These are phyloP conservation scores for Omphalotus olearius DNA, from an alignment of 1,284 basidiomycete genomes.

Conservation along the genomic window DNA sequence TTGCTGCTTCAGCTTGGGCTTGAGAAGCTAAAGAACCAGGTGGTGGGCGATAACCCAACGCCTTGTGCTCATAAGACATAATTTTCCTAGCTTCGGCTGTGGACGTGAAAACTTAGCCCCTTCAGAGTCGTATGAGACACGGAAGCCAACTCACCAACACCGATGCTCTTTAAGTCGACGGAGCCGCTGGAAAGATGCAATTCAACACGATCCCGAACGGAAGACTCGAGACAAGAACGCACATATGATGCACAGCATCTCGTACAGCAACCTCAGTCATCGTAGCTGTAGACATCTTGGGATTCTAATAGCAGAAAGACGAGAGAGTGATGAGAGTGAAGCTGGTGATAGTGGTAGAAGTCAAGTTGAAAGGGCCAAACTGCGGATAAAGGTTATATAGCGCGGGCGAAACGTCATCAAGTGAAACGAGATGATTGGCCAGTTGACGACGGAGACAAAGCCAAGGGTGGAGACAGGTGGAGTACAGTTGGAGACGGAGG, in stretches of 20 bases:
- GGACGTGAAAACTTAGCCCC: not conserved
- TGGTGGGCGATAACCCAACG: conserved; percentile 33
- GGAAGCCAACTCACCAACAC: not conserved
- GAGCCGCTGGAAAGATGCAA: conserved; percentile 4
- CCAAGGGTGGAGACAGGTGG: too few relatives aligned
- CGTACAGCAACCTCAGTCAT: conserved; percentile 16
- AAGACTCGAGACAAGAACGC: not conserved
- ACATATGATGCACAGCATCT: conserved; percentile 9
- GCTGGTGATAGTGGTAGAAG: not conserved
- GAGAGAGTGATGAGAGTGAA: conserved; percentile 9
- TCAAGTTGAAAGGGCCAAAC: not conserved
- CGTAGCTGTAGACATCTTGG: conserved; percentile 8
- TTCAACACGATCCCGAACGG: not conserved
- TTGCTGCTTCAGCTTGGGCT: conserved; percentile 31
- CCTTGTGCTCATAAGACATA: conserved; percentile 35
- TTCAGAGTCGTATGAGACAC: not conserved
- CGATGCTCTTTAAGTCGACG: conserved; percentile 12
- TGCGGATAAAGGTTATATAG: not conserved
- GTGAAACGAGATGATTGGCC: too few relatives aligned
- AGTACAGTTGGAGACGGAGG: too few relatives aligned
- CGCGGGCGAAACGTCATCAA: too few relatives aligned
- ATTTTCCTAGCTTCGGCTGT: conserved; percentile 28
- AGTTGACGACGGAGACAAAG: too few relatives aligned
- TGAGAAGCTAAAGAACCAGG: conserved; percentile 33
- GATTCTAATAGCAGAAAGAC: conserved; percentile 8